phyloP scores from a whole-genome alignment of 2,329 filamentous ascomycete species.

The Cladophialophora immunda region DNA sequence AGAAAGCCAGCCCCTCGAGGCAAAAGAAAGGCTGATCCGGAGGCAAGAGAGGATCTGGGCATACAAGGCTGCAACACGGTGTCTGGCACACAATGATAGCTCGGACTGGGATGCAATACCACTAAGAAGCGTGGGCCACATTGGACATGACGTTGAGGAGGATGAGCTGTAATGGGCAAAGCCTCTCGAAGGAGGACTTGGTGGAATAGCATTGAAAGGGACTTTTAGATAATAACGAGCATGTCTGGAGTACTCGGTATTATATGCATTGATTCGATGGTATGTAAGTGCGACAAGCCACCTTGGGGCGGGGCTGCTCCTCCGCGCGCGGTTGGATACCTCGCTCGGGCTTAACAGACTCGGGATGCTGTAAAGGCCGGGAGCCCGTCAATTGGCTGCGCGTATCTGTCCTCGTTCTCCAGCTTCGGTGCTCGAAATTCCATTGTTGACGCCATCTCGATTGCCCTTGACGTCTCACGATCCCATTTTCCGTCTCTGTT shows the following conservation, averaged over 20 bases:
- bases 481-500: constrained; percentile 5
- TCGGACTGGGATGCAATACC: constrained; percentile 33
- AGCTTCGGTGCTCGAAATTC: constrained; percentile 6
- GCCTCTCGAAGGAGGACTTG: neutral
- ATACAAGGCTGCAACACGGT: constrained; percentile 34
- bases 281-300: neutral
- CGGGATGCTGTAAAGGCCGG: constrained; percentile 8
- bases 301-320: too few species aligned
- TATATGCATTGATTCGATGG: neutral
- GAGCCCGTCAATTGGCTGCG: constrained; percentile 6
- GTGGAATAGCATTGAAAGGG: too few species aligned
- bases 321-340: neutral
- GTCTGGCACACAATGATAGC: constrained; percentile 32
- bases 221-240: neutral
- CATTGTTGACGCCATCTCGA: constrained; percentile 30
- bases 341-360: constrained; percentile 6
- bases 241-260: neutral
- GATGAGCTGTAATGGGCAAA: constrained; percentile 27
- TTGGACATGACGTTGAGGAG: constrained; percentile 34
- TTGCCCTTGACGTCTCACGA: constrained; percentile 10
- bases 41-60: constrained; percentile 30
- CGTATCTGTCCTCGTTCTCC: neutral
- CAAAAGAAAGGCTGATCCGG: neutral
- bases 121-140: constrained; percentile 35
- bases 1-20: neutral